Conservation (phyloP, 2,329 filamentous ascomycete genomes). For the Westerdykella ornata region DNA sequence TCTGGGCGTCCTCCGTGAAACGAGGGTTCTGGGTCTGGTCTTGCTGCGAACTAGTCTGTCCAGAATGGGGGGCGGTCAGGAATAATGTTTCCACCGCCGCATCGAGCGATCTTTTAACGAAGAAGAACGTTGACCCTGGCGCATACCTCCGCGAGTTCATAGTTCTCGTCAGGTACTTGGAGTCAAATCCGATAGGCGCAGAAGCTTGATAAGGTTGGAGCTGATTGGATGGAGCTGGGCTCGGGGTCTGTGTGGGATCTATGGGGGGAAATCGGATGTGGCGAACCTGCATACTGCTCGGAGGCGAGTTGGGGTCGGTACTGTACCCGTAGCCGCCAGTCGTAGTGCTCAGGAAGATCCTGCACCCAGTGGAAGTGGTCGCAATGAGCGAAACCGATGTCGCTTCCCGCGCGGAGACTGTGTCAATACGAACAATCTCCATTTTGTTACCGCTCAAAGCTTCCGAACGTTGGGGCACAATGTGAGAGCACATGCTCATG, state of each 20-base stretch:
- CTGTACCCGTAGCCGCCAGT: constrained; percentile 58
- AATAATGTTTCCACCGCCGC: constrained; percentile 65
- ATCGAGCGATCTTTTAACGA: constrained; percentile 58
- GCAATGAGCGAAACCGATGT: constrained; percentile 83
- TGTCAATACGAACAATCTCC: constrained; percentile 74
- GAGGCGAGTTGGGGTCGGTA: constrained; percentile 58
- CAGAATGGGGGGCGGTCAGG: constrained; percentile 79
- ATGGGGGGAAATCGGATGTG: constrained; percentile 89
- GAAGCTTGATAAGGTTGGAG: constrained; percentile 26
- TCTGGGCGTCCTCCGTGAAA: constrained; percentile 75
- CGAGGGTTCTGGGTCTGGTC: constrained; percentile 48
- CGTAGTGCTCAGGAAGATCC: constrained; percentile 87
- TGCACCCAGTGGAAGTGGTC: constrained; percentile 81
- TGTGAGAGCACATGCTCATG: constrained; percentile 71
- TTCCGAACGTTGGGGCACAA: constrained; percentile 62
- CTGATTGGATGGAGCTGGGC: constrained; percentile 21
- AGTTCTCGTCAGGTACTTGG: constrained; percentile 28
- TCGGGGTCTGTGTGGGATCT: constrained; percentile 13
- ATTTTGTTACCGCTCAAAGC: constrained; percentile 61
- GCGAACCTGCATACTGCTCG: constrained; percentile 95
- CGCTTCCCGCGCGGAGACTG: constrained; percentile 72
- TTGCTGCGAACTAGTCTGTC: constrained; percentile 61
- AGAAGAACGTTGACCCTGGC: constrained; percentile 86
- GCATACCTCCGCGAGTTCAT: constrained; percentile 57
- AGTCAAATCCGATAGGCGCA: constrained; percentile 23